phyloP scores from a whole-genome alignment of 257 asterid species.

The Paraleonurus japonicus region DNA sequence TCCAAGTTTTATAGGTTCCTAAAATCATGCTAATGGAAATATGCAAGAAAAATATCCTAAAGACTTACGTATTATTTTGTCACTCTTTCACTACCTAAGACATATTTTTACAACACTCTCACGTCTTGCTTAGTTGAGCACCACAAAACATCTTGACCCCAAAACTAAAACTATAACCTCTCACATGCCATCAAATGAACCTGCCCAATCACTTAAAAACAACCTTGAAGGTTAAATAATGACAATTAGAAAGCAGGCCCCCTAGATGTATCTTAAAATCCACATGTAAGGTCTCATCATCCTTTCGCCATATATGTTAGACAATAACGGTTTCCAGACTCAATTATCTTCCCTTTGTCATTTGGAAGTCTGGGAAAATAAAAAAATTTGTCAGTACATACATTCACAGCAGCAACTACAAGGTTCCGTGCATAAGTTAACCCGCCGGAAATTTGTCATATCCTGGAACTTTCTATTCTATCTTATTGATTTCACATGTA shows the following conservation, averaged over 20 bases:
- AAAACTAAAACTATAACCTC: too few relatives aligned
- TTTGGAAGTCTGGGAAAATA: neutral
- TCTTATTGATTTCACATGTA: neutral
- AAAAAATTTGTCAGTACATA: neutral
- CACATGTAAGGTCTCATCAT: too few relatives aligned
- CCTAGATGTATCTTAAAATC: neutral
- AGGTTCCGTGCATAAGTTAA: neutral
- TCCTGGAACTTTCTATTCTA: neutral
- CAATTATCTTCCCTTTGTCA: neutral
- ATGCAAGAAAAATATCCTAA: neutral
- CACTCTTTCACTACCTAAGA: neutral
- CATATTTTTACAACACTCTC: neutral
- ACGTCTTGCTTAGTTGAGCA: neutral
- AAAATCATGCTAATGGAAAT: neutral
- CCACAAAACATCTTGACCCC: too few relatives aligned
- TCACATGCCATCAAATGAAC: too few relatives aligned
- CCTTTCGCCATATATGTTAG: neutral
- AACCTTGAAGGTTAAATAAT: too few relatives aligned
- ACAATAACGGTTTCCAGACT: neutral
- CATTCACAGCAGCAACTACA: neutral
- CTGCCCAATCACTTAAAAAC: too few relatives aligned
- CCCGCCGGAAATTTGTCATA: neutral
- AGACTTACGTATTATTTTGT: neutral
- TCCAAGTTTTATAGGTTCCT: neutral
- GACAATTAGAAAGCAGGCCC: too few relatives aligned